Conservation (phyloP, 2,329 filamentous ascomycete genomes). For the Exophiala alcalophila region DNA sequence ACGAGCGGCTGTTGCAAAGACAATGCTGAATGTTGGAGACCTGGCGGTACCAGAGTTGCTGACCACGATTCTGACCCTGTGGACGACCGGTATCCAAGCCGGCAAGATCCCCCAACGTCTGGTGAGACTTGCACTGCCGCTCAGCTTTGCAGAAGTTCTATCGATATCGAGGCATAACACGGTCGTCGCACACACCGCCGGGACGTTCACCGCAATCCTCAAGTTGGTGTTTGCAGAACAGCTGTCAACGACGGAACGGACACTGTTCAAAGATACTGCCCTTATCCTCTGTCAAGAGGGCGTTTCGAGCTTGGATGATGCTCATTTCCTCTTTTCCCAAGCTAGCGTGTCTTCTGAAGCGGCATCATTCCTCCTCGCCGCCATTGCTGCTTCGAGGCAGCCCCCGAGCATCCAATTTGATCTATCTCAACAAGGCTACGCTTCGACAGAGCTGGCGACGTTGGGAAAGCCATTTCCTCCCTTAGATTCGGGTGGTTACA, state of each 20-base stretch:
- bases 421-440: constrained; percentile 79
- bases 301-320: constrained; percentile 76
- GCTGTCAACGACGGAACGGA: constrained; percentile 56
- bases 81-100: constrained; percentile 17
- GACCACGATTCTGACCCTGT: constrained; percentile 27
- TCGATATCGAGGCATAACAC: constrained; percentile 66
- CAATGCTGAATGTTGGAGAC: constrained; percentile 20
- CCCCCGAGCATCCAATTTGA: constrained; percentile 94
- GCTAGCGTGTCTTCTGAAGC: constrained; percentile 52
- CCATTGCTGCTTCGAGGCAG: constrained; percentile 69
- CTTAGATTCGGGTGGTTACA: constrained; percentile 74
- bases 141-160: constrained; percentile 59
- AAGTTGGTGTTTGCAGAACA: constrained; percentile 58
- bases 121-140: constrained; percentile 57
- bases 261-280: constrained; percentile 64
- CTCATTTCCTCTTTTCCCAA: constrained; percentile 67
- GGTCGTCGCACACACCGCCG: constrained; percentile 67
- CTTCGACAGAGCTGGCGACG: constrained; percentile 85
- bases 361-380: constrained; percentile 69
- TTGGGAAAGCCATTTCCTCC: constrained; percentile 84
- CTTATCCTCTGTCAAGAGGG: constrained; percentile 69
- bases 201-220: constrained; percentile 65
- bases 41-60: constrained; percentile 31
- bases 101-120: constrained; percentile 16
- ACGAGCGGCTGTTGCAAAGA: constrained; percentile 21